These are phyloP conservation scores for Avena sativa DNA, from an alignment of 176 grass and related monocot genomes.

Conservation along the genomic window DNA sequence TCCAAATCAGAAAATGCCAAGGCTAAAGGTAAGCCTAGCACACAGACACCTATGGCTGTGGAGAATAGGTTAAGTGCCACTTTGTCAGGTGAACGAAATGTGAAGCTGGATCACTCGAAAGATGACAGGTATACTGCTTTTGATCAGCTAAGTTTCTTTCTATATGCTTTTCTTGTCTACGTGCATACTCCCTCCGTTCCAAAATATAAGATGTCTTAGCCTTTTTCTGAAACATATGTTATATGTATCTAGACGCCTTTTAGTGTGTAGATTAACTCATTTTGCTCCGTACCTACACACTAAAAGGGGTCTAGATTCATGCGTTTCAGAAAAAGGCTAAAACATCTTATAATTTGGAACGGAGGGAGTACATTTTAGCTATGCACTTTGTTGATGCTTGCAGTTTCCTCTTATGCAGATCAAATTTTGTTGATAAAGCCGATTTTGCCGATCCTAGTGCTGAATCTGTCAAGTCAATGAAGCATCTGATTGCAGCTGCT, in stretches of 20 bases:
- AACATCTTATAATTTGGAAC: too few relatives aligned
- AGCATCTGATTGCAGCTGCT: conserved; percentile 96
- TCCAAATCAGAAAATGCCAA: conserved; percentile 71
- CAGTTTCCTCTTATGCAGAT: conserved; percentile 54
- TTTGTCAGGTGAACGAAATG: conserved; percentile 52
- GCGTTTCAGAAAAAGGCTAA: too few relatives aligned
- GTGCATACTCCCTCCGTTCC: background rate
- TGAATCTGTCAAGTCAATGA: conserved; percentile 78
- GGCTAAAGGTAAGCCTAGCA: conserved; percentile 54
- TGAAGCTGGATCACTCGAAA: conserved; percentile 55
- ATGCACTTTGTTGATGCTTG: conserved; percentile 27
- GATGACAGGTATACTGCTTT: conserved; percentile 69
- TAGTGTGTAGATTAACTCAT: too few relatives aligned
- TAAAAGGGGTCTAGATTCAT: too few relatives aligned
- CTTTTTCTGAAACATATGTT: too few relatives aligned
- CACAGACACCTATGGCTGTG: conserved; percentile 34
- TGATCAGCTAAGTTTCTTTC: conserved; percentile 9
- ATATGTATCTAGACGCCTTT: too few relatives aligned
- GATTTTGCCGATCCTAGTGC: conserved; percentile 39
- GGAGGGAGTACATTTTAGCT: background rate
- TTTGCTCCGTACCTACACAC: too few relatives aligned
- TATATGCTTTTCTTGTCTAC: background rate
- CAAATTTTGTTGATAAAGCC: conserved; percentile 55
- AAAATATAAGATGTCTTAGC: too few relatives aligned
- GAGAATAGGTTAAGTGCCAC: conserved; percentile 54